Evolutionary conservation across 2,329 filamentous ascomycete species (phyloP), one percentile per base, ranked within the genome.

Genomic region (Trichoderma koningiopsis): DNA sequence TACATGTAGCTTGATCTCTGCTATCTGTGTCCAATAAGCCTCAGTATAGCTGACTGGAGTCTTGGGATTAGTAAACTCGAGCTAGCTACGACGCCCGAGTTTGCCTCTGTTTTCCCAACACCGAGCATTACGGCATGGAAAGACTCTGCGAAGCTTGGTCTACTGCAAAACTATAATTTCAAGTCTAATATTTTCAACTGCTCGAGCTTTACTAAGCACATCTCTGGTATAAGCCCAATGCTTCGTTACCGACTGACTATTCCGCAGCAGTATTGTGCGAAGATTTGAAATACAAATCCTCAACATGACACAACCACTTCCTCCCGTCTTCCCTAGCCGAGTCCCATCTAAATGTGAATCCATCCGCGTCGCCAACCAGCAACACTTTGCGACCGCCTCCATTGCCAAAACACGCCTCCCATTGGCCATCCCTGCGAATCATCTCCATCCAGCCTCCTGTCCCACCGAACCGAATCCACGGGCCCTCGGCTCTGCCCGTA

Each of bases 111-210:
- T 5, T 33, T 10, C 1, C 4, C 27, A 65, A 65, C 35, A 47
- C 62, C 62, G 62, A 65, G 62, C 52, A 8, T 57, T 33, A 31
- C 27, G 14, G 35, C 19, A n/a, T 5, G 52, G 62, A 43, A 65
- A 16, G 62, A 65, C 35, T 65, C 62, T 65, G 62, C 62, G 62
- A 65, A 56, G 24, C 33, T 37, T 31, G 52, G 8, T 7, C 10
- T n/a, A 29, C 10, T n/a, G 31, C 49, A 55, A 22, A 8, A 22
- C 6, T 31, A 31, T 7, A 31, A 6, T 31, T 5, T 31, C 27
- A 4, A 27, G 29, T 31, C 29, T 31, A 5, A 1, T 31, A 3
- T 6, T 6, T 31, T 31, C 29, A 31, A 31, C 1, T 31, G 4
- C 29, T 31, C 29, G 13, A 31, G 31, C 11, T 24, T 55, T 63